These are phyloP conservation scores for Hordeum pubiflorum DNA, from an alignment of 202 grass and related monocot genomes.

Conservation along the genomic window DNA sequence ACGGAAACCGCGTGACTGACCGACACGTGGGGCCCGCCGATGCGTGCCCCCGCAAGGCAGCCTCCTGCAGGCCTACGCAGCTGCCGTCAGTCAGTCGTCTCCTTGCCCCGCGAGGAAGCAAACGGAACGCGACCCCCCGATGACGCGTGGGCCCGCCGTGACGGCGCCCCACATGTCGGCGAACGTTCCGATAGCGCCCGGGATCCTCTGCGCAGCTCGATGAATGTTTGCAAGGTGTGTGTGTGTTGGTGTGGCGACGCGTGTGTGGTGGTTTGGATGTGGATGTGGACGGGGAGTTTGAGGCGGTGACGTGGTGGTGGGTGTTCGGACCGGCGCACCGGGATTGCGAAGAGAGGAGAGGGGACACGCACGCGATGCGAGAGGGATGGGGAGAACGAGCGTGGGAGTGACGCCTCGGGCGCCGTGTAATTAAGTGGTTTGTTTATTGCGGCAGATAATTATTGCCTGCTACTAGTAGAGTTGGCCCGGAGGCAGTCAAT, in stretches of 20 bases:
- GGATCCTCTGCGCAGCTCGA: neutral
- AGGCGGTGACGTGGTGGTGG: neutral
- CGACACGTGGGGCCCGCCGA: neutral
- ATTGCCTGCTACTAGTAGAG: neutral
- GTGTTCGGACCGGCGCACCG: constrained; percentile 22
- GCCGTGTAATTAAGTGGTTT: neutral
- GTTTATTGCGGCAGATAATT: constrained; percentile 1
- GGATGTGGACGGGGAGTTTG: neutral
- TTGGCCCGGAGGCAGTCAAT: constrained; percentile 10
- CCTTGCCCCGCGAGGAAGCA: constrained; percentile 24
- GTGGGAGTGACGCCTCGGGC: constrained; percentile 21
- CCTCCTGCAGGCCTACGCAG: no score
- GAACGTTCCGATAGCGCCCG: neutral
- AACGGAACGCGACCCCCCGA: neutral
- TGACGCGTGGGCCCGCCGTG: neutral
- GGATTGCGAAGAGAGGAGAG: neutral
- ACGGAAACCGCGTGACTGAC: neutral
- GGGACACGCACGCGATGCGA: neutral
- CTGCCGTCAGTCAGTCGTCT: no score
- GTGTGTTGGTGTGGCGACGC: neutral
- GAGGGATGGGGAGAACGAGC: neutral
- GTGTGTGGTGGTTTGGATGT: neutral
- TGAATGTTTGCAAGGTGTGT: no score
- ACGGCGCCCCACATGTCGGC: neutral
- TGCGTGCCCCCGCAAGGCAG: constrained; percentile 26